Base-by-base conservation (phyloP, 1,139 yeast genomes). In the Protomyces pachydermus region DNA sequence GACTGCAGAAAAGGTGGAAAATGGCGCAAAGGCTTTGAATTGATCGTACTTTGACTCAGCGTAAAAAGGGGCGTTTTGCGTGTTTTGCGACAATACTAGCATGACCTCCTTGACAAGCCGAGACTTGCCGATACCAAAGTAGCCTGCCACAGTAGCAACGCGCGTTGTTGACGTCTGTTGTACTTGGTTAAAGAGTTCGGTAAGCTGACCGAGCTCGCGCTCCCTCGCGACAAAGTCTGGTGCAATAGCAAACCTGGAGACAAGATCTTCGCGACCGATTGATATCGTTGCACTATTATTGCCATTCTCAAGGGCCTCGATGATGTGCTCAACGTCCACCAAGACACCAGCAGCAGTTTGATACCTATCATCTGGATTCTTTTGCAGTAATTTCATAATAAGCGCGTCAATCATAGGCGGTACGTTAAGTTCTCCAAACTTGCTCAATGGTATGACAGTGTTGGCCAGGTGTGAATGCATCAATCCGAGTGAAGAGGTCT, bases 61-160 rank as follows among this genome's bases (percentile, higher is more conserved):
- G 28, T 34, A 60, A 32, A 60, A 54, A 32, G 42, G 57, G 6
- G 34, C 46, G 28, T 42, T 6, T 23, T 42, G 57, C 12, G 34
- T 54, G 28, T 42, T 14, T 35, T 55, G 51, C 8, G 61, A 55
- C 18, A 61, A 23, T 8, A 20, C 6, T 18, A 12, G 28, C 8
- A 55, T 28, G 3, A 61, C 45, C 32, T 61, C 65, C 34, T 38
- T 50, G 45, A 56, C 48, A 46, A 61, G 46, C 14, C 65, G 42
- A n/a, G 61, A 55, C 32, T 61, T 61, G 35, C 65, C 65, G 12
- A 61, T 39, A 18, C 65, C 65, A 9, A 61, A 61, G 28, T 55
- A 61, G 46, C 65, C 65, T 3, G 54, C 53, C 45, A 61, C 53
- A 37, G 48, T 23, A 6, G 56, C 65, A 3, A 61, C 56, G 48